Evolutionary conservation across 2,329 filamentous ascomycete genomes (phyloP), one percentile per base, ranked within the genome.

Genomic region (Paecilomyces formosus): DNA sequence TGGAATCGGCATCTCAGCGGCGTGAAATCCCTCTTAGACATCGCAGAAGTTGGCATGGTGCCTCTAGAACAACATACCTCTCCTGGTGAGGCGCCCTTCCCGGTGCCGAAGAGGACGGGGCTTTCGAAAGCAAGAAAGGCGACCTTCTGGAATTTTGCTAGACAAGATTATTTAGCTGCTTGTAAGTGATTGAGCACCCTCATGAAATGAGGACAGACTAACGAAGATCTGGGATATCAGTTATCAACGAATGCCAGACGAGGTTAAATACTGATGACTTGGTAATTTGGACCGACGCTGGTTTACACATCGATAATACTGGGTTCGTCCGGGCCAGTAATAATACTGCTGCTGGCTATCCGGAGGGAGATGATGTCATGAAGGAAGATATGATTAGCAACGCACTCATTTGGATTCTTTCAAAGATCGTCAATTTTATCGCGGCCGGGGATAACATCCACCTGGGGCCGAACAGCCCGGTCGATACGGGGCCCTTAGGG

Each of bases 141-240:
- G 6, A 84, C 83, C 0, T 88, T 88, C 66, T 88, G 85, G 85
- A 87, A 86, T 62, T 85, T 87, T 68, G 85, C 85, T 15, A 76
- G 85, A 24, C 85, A 88, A 64, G 85, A 88, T 63, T 85, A 87
- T 73, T 74, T 87, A 30, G 81, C 83, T 65, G 85, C 85, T 56
- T 86, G 82, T 73, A 82, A 74, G 74, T 70, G 21, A 13, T 49
- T 31, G 8, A 11, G 30, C n/a, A 18, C 18, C 15, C 39, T 18
- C 18, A n/a, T 7, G 5, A 11, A 31, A 26, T 26, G 12, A 8
- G 33, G 28, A 31, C 4, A 54, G 39, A 18, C 39, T 30, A 55
- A 31, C 54, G 21, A 26, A 3, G 13, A 11, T 15, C 24, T 53
- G 50, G 50, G 45, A 24, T 12, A 51, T 26, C 59, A 76, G 74